Base-by-base conservation (phyloP, 345 rosid genomes). In the Salix udensis region DNA sequence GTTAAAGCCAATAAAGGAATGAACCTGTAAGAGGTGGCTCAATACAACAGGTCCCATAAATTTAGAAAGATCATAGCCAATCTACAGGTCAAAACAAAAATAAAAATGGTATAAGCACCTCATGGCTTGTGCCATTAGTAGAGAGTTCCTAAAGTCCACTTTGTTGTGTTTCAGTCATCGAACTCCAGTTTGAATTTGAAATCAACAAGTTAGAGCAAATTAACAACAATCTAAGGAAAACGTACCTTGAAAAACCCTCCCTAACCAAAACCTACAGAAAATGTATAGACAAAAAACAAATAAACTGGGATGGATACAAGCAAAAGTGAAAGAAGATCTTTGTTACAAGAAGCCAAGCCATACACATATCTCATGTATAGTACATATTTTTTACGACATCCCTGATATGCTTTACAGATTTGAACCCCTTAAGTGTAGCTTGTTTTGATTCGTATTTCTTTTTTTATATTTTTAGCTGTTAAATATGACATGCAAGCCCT, bases 221-320 rank as follows among this genome's bases (percentile, higher is more conserved):
- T 19, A 72, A 67, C 69, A 73, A 65, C 67, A 73, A 68, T 44
- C 42, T 24, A 28, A 28, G 60, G 36, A 6, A 46, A 62, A 28
- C 18, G 73, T 88, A 93, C 98, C 97, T 95, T 95, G 82, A 95
- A 91, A 66, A 91, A 28, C 52, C 97, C 97, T 76, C 91, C 91
- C 98, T 78, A 90, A 83, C 97, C 98, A 94, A 79, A 94, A 94
- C 89, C 98, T 94, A 83, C 74, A 84, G 37, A 80, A 46, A 71
- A 19, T 50, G 53, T 18, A 76, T 28, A 55, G 30, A 64, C 5
- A 65, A 72, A 46, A 74, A 73, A 10, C 12, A 75, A 64, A 52
- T 40, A 50, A 66, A 72, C 44, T 40, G 16, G 48, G 28, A 71
- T 15, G 48, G 18, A 69, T 12, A 24, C 14, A 73, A 3, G 42